Conservation (phyloP, 2,329 filamentous ascomycete genomes). For the Torrubiellomyces zombiae region DNA sequence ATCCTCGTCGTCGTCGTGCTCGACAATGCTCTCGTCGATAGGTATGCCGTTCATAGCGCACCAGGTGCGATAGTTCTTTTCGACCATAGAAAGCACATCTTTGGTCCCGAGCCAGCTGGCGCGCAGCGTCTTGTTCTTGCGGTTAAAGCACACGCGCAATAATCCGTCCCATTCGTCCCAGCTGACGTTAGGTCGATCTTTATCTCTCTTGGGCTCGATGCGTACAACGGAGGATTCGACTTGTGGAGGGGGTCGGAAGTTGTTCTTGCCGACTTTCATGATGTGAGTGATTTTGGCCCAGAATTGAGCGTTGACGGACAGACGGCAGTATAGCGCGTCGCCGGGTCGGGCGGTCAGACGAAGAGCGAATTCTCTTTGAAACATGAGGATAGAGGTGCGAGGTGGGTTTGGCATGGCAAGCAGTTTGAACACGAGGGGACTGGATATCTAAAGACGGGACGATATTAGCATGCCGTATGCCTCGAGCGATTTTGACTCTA, state of each 20-base stretch:
- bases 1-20: slow-evolving; percentile 25
- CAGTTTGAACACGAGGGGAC: slow-evolving; percentile 80
- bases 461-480: background rate
- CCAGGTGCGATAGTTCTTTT: slow-evolving; percentile 77
- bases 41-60: slow-evolving; percentile 73
- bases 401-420: slow-evolving; percentile 69
- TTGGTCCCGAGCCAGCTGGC: slow-evolving; percentile 67
- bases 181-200: slow-evolving; percentile 63
- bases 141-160: slow-evolving; percentile 50
- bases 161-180: slow-evolving; percentile 95
- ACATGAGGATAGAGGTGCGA: slow-evolving; percentile 79
- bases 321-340: slow-evolving; percentile 76
- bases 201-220: slow-evolving; percentile 71
- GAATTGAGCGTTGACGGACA: slow-evolving; percentile 88
- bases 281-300: slow-evolving; percentile 51
- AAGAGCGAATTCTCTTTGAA: slow-evolving; percentile 88
- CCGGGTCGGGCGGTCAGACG: slow-evolving; percentile 76
- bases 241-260: slow-evolving; percentile 87
- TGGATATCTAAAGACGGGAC: slow-evolving; percentile 49
- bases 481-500: too few species aligned
- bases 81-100: slow-evolving; percentile 67
- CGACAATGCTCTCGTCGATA: slow-evolving; percentile 49
- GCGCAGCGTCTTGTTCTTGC: slow-evolving; percentile 82
- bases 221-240: slow-evolving; percentile 86
- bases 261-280: slow-evolving; percentile 91